Percentiles rank a stretch among this genome's conserved stretches.
Conservation (phyloP, 768 basidiomycete genomes). For the Mycena vulgaris region DNA sequence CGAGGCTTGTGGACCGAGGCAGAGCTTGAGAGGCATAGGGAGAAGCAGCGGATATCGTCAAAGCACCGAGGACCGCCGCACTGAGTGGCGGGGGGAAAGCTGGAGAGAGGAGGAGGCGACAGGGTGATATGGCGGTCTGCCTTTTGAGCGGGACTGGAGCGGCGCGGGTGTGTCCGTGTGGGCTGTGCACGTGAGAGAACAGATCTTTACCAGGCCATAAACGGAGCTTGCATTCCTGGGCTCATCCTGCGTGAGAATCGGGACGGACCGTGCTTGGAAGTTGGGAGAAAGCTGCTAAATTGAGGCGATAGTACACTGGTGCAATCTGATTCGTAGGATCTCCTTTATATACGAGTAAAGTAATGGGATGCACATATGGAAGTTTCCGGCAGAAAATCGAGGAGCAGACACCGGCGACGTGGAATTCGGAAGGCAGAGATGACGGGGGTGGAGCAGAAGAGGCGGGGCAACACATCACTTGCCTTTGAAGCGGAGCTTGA, state of each 20-base stretch:
- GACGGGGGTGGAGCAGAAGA: too few relatives aligned
- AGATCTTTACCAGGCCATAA: constrained; percentile 7
- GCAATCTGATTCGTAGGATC: not conserved
- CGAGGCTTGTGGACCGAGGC: too few relatives aligned
- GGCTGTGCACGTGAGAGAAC: too few relatives aligned
- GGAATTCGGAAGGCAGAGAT: too few relatives aligned
- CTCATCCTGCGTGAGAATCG: constrained; percentile 8
- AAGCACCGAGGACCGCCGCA: constrained; percentile 3
- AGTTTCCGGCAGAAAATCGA: not conserved
- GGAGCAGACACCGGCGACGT: too few relatives aligned
- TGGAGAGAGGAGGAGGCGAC: constrained; percentile 6
- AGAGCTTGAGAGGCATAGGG: not conserved
- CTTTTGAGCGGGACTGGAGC: constrained; percentile 3
- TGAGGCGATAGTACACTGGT: not conserved
- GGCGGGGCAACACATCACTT: too few relatives aligned
- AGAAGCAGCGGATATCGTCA: not conserved
- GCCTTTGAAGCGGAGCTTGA: too few relatives aligned
- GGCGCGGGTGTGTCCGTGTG: constrained; percentile 8
- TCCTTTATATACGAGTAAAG: not conserved
- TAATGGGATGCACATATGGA: not conserved
- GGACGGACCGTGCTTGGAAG: constrained; percentile 7
- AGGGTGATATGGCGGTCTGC: constrained; percentile 2
- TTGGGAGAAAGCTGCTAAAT: constrained; percentile 11
- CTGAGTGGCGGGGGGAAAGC: constrained; percentile 10
- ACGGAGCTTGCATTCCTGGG: constrained; percentile 10